Evolutionary conservation across 805 yeast genomes (phyloP), one percentile per base, ranked within the genome.

Genomic region (Ogataea chonburiensis): DNA sequence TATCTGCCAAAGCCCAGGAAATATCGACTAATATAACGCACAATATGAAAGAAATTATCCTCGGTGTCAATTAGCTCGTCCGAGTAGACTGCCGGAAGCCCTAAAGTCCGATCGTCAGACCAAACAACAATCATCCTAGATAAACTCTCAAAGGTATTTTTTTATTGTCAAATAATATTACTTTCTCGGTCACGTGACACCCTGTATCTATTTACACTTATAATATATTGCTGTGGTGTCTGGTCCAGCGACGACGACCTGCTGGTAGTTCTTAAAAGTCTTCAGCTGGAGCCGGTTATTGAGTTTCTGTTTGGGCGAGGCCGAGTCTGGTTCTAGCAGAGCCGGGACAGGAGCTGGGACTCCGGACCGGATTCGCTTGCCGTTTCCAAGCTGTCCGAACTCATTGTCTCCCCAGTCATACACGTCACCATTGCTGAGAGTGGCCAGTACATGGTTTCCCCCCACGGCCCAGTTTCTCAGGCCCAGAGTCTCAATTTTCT

Each of bases 371-470:
- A 73, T 71, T 26, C 72, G 67, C 52, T 82, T 83, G 18, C 96
- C 95, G 52, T 79, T 86, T 9, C 95, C 96, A 28, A 86, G 68
- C 62, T 91, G 96, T 16, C 91, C 95, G 49, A 47, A 67, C 52
- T 79, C 83, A 59, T 89, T 91, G 28, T 78, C 81, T 16, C 98
- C 98, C 87, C 95, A 87, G 5, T 66, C 73, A 24, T 81, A 56
- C 14, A 87, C 81, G 52, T 82, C 87, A 14, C 72, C 72, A 43
- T 81, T 81, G 26, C 67, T 59, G 38, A 84, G 61, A 7, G 77
- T 75, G 8, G 81, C 73, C 28, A 81, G 68, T 0, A 67, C 65
- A 52, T 89, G 96, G 43, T 79, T 78, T 7, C 63, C 61, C 4
- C 95, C 95, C 14, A 77, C 66, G 5, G 73, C 58, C 71, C 86